These are phyloP conservation scores for Pseudogymnoascus sp. DNA, from an alignment of 2,329 filamentous ascomycete species.

Conservation along the genomic window DNA sequence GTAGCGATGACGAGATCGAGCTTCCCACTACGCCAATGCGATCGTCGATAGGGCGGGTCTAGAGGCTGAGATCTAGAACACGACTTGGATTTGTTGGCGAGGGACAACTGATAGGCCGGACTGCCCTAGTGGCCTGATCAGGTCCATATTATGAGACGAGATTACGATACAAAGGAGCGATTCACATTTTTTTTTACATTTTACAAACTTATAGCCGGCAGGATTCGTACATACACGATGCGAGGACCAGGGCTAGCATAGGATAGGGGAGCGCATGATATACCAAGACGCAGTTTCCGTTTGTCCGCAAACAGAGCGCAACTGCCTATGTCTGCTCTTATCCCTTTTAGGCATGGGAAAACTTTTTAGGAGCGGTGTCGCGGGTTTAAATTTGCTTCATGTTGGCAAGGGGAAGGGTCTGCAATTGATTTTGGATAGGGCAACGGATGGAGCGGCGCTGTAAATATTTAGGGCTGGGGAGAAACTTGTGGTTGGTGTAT, in stretches of 20 bases:
- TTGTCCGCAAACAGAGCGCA: neutral
- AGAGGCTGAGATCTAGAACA: constrained; percentile 7
- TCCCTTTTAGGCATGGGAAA: neutral
- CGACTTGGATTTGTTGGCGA: neutral
- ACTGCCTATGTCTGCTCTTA: neutral
- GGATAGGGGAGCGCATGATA: neutral
- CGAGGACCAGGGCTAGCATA: neutral
- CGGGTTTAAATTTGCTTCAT: neutral
- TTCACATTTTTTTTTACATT: neutral
- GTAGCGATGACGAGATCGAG: constrained; percentile 27
- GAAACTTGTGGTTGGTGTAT: constrained; percentile 3
- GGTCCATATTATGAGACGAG: neutral
- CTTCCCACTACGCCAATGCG: constrained; percentile 15
- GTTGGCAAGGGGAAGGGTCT: neutral
- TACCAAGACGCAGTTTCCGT: constrained; percentile 2
- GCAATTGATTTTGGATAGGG: neutral
- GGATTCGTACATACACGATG: neutral
- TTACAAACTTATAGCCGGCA: neutral
- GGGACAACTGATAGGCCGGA: neutral
- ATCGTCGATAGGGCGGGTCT: constrained; percentile 1
- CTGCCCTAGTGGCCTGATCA: neutral
- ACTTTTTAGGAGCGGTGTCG: neutral
- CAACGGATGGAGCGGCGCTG: neutral
- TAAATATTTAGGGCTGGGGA: neutral
- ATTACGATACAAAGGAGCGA: constrained; percentile 2